Evolutionary conservation across 2,329 filamentous ascomycete genomes (phyloP).

Genomic region (Chrysosporium keratinophilum): DNA sequence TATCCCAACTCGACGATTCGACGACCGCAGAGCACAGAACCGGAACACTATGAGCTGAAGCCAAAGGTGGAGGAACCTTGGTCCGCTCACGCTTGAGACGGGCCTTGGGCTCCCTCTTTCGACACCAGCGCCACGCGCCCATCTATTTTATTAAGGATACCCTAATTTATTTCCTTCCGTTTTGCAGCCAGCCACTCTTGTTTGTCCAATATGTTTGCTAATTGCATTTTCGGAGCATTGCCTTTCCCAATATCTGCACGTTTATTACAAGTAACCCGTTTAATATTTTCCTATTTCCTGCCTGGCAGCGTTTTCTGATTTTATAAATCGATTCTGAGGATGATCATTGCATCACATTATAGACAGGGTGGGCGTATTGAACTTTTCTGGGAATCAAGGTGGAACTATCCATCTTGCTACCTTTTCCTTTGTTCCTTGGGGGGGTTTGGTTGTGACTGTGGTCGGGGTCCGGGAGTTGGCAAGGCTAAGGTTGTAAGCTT

Average conservation of each 20-base stretch:
- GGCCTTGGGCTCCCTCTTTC: background rate
- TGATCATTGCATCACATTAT: background rate
- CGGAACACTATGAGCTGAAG: slow-evolving; percentile 55
- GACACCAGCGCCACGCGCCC: background rate
- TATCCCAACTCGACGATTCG: slow-evolving; percentile 60
- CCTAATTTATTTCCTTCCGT: background rate
- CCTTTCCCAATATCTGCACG: background rate
- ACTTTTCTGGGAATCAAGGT: background rate
- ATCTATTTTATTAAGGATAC: background rate
- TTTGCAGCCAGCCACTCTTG: background rate
- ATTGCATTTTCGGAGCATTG: slow-evolving; percentile 13
- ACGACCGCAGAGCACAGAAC: slow-evolving; percentile 65
- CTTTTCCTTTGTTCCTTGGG: background rate
- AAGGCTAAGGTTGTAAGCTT: slow-evolving; percentile 1
- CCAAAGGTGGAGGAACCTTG: slow-evolving; percentile 27
- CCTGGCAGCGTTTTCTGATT: background rate
- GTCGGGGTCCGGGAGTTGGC: background rate
- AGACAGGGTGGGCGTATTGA: slow-evolving; percentile 2
- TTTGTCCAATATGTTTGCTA: background rate
- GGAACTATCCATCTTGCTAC: background rate
- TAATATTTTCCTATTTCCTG: background rate
- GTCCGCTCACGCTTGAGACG: background rate
- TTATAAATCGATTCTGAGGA: background rate
- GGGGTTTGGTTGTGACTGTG: background rate
- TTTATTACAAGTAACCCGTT: background rate